Evolutionary conservation across 148 eudicot genomes (phyloP).

Genomic region (Amaranthus palmeri): DNA sequence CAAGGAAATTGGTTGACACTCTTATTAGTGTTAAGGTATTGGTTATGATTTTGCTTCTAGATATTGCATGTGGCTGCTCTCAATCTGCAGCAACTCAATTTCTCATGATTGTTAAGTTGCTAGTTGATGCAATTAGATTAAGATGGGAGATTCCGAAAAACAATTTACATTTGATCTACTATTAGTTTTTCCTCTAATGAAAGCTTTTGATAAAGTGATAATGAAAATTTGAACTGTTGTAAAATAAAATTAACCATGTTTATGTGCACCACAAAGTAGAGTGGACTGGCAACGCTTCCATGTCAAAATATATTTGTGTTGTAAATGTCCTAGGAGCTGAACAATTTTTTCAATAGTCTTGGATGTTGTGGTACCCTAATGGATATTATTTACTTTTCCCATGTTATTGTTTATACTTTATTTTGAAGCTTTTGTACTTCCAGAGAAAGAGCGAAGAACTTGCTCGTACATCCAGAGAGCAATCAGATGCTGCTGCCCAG

Average conservation of each 20-base stretch:
- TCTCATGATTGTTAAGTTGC: not conserved
- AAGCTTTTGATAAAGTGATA: not conserved
- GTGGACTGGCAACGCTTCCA: not conserved
- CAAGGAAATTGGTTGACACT: conserved; percentile 61
- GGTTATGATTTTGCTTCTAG: not conserved
- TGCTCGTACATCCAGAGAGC: conserved; percentile 58
- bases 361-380: not conserved
- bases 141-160: not conserved
- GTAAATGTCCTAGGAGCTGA: not conserved
- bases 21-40: conserved; percentile 70
- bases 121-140: not conserved
- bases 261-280: not conserved
- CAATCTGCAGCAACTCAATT: not conserved
- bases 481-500: conserved; percentile 40
- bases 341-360: not conserved
- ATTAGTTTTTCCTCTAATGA: not conserved
- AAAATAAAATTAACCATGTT: not conserved
- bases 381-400: not conserved
- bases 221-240: not conserved
- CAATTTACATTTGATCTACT: not conserved
- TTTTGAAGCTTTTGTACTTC: conserved; percentile 10
- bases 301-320: not conserved
- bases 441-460: conserved; percentile 73
- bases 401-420: not conserved
- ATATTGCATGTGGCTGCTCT: not conserved